Conservation (phyloP, 2,329 filamentous ascomycete species). For the Talaromyces islandicus region DNA sequence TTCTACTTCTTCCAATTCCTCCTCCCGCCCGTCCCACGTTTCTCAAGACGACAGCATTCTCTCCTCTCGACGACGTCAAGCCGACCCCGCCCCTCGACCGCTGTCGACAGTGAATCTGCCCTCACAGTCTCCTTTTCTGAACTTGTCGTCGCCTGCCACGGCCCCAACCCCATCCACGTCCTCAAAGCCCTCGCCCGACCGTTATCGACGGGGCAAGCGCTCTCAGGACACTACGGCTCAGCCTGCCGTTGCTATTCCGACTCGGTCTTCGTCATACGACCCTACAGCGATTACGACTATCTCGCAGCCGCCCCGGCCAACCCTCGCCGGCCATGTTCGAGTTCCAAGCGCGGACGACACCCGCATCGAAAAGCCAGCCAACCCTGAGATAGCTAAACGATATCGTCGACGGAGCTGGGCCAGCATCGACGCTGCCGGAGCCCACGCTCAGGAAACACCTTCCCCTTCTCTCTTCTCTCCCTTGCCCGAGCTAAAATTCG, state of each 20-base stretch:
- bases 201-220: constrained; percentile 67
- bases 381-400: constrained; percentile 64
- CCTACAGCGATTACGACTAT: constrained; percentile 30
- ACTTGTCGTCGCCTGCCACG: constrained; percentile 30
- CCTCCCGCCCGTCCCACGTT: constrained; percentile 37
- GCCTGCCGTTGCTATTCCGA: constrained; percentile 6
- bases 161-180: constrained; percentile 45
- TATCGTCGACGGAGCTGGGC: constrained; percentile 80
- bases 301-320: constrained; percentile 23
- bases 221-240: constrained; percentile 36
- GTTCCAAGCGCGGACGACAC: constrained; percentile 65
- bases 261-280: constrained; percentile 29
- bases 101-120: constrained; percentile 47
- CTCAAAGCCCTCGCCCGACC: constrained; percentile 67
- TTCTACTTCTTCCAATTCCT: constrained; percentile 43
- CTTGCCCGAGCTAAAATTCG: constrained; percentile 26
- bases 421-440: constrained; percentile 47
- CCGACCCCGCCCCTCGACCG: constrained; percentile 34
- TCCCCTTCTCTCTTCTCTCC: constrained; percentile 27
- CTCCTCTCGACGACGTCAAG: constrained; percentile 31
- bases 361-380: constrained; percentile 43
- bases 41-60: constrained; percentile 48
- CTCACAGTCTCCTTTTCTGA: constrained; percentile 47
- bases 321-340: constrained; percentile 47
- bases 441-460: constrained; percentile 28